Conservation (phyloP, 495 filamentous ascomycete genomes). For the Hypoxylon trugodes region DNA sequence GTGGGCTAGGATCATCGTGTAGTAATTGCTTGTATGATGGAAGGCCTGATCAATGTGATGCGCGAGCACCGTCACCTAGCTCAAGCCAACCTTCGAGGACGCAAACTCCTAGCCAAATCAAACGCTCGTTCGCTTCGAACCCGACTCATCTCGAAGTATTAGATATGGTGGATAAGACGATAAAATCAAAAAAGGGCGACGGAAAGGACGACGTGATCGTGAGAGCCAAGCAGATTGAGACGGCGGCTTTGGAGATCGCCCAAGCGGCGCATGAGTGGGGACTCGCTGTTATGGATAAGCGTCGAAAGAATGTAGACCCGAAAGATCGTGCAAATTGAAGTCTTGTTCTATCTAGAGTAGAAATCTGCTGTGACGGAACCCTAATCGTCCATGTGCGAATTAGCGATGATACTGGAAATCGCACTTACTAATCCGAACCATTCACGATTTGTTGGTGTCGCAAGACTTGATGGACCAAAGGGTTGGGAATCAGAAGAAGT, state of each 20-base stretch:
- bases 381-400: no score
- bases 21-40: constrained; percentile 34
- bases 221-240: constrained; percentile 30
- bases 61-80: constrained; percentile 1
- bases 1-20: constrained; percentile 4
- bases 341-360: not conserved
- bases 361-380: no score
- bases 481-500: not conserved
- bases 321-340: constrained; percentile 13
- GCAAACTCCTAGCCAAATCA: constrained; percentile 28
- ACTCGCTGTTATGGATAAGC: constrained; percentile 18
- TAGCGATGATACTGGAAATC: no score
- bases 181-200: constrained; percentile 4
- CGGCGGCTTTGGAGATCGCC: constrained; percentile 31
- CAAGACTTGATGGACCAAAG: not conserved
- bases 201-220: constrained; percentile 8
- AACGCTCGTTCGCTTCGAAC: constrained; percentile 10
- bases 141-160: constrained; percentile 27
- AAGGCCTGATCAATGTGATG: constrained; percentile 14
- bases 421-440: no score
- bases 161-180: constrained; percentile 21
- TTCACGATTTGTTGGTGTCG: no score
- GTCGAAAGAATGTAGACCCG: constrained; percentile 9
- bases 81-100: constrained; percentile 16
- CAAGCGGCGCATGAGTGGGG: constrained; percentile 38